Conservation (phyloP, 2,329 filamentous ascomycete genomes). For the Lomentospora prolificans region DNA sequence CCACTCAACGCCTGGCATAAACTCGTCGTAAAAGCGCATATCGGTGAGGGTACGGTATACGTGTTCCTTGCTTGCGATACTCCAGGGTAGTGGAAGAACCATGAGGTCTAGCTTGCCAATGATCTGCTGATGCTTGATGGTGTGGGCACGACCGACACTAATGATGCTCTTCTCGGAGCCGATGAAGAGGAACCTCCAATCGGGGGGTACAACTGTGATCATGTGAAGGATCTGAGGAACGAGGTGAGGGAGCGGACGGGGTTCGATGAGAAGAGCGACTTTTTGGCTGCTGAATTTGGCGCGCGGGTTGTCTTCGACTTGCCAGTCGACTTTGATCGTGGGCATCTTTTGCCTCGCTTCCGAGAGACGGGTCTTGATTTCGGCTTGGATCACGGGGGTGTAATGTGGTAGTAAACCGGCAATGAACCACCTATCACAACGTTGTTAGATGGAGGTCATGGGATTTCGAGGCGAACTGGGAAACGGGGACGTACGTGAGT, state of each 20-base stretch:
- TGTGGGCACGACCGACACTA: slow-evolving; percentile 32
- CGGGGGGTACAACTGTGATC: slow-evolving; percentile 40
- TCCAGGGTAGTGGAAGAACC: slow-evolving; percentile 37
- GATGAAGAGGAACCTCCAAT: slow-evolving; percentile 45
- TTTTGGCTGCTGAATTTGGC: slow-evolving; percentile 36
- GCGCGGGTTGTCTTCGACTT: slow-evolving; percentile 19
- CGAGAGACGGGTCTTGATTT: slow-evolving; percentile 26
- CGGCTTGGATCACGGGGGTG: slow-evolving; percentile 29
- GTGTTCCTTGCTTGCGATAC: slow-evolving; percentile 35
- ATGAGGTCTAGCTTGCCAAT: slow-evolving; percentile 42
- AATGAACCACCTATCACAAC: slow-evolving; percentile 26
- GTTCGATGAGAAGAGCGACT: slow-evolving; percentile 42
- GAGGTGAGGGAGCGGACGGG: slow-evolving; percentile 35
- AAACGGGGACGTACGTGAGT: slow-evolving; percentile 30
- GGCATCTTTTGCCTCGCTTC: slow-evolving; percentile 30
- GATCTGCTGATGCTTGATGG: slow-evolving; percentile 37
- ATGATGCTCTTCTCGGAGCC: slow-evolving; percentile 37
- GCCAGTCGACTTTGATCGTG: slow-evolving; percentile 30
- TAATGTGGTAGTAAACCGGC: slow-evolving; percentile 33
- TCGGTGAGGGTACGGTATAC: slow-evolving; percentile 40
- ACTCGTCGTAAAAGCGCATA: slow-evolving; percentile 40
- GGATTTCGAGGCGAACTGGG: no score
- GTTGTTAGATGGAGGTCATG: no score
- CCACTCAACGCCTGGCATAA: slow-evolving; percentile 41
- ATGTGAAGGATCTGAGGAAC: slow-evolving; percentile 41